Conservation (phyloP, 2,329 filamentous ascomycete species). For the Kalaharituber pfeilii region DNA sequence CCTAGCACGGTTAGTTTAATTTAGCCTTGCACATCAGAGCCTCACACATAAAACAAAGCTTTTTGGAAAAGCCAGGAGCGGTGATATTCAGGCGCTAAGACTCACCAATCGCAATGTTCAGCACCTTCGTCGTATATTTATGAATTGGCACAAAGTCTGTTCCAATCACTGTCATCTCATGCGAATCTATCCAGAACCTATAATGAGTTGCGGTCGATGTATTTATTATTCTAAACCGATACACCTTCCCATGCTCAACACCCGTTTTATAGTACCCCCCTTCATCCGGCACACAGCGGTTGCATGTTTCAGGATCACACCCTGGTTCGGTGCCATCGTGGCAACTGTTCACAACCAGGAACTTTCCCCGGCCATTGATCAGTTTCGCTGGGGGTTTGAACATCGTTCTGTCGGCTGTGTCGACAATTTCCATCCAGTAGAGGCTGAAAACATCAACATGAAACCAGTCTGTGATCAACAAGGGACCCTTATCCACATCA, state of each 20-base stretch:
- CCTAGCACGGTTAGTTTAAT: no score
- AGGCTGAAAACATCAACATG: slow-evolving; percentile 9
- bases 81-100: no score
- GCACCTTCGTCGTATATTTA: slow-evolving; percentile 44
- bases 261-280: no score
- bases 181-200: slow-evolving; percentile 37
- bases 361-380: slow-evolving; percentile 9
- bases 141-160: slow-evolving; percentile 46
- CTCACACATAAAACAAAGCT: no score
- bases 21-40: no score
- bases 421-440: slow-evolving; percentile 3
- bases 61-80: no score
- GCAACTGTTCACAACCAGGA: not conserved
- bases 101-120: slow-evolving; percentile 44
- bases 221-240: slow-evolving; percentile 30
- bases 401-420: not conserved
- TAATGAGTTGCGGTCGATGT: slow-evolving; percentile 23
- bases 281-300: slow-evolving; percentile 7
- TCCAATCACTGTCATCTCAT: slow-evolving; percentile 46
- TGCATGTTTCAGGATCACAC: not conserved
- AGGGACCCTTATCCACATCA: slow-evolving; percentile 9
- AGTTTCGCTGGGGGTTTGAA: slow-evolving; percentile 7
- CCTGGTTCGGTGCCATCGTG: not conserved
- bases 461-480: slow-evolving; percentile 20
- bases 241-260: slow-evolving; percentile 8